A percentile compares a stretch with the other conserved stretches of the same genome.
Conservation (phyloP, 768 basidiomycete genomes). For the Tylopilus rubrobrunneus region DNA sequence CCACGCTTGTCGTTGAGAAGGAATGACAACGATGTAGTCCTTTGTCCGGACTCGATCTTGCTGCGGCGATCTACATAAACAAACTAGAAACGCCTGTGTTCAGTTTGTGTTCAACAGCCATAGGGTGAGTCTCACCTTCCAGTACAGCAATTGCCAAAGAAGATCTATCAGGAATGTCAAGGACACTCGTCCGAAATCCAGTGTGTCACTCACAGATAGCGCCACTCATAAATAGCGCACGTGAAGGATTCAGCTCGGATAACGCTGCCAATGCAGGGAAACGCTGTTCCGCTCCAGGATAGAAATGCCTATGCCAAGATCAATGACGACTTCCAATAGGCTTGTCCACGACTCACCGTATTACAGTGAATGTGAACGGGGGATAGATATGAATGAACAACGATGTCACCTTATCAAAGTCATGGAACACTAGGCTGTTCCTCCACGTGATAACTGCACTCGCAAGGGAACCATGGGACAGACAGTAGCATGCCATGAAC, state of each 20-base stretch:
- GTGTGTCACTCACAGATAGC: conserved; percentile 64
- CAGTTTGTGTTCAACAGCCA: neutral
- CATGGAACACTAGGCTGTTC: conserved; percentile 97
- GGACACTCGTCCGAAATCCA: conserved; percentile 6
- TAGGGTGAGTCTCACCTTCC: conserved; percentile 58
- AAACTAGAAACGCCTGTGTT: conserved; percentile 44
- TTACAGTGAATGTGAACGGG: conserved; percentile 87
- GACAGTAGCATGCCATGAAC: conserved; percentile 89
- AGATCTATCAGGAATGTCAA: conserved; percentile 53
- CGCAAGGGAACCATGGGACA: conserved; percentile 87
- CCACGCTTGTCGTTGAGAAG: conserved; percentile 87
- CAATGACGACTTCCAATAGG: neutral
- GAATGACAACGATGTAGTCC: conserved; percentile 86
- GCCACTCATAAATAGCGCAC: conserved; percentile 74
- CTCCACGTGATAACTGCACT: conserved; percentile 98
- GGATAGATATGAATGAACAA: conserved; percentile 95
- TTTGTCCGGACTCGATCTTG: conserved; percentile 89
- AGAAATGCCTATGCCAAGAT: conserved; percentile 66
- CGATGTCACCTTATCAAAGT: conserved; percentile 92
- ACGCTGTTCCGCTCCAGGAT: conserved; percentile 69
- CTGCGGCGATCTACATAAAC: conserved; percentile 81
- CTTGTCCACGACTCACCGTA: conserved; percentile 52
- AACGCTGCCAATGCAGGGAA: conserved; percentile 82
- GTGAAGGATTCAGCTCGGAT: conserved; percentile 64
- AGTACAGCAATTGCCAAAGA: conserved; percentile 91